A percentile compares a stretch with the other conserved stretches of the same genome.
Evolutionary conservation across 2,329 filamentous ascomycete species (phyloP).

Genomic region (Sporothrix phasma): DNA sequence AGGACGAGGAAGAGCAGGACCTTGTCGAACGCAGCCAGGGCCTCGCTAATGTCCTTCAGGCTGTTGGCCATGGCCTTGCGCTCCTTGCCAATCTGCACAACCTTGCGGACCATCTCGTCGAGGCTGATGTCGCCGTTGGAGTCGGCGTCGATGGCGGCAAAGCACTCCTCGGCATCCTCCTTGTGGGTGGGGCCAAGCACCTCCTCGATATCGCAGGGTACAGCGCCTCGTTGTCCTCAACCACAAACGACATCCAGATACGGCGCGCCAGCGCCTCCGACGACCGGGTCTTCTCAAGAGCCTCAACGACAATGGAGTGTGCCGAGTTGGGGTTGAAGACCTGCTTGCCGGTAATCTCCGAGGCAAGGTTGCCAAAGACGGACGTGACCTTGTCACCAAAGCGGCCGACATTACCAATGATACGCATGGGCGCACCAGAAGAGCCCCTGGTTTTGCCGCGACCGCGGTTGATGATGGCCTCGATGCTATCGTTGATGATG

Average conservation of each 20-base stretch:
- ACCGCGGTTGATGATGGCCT: slow-evolving; percentile 39
- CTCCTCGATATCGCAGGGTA: slow-evolving; percentile 69
- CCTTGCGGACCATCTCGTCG: slow-evolving; percentile 86
- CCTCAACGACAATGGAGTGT: slow-evolving; percentile 81
- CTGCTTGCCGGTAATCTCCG: slow-evolving; percentile 90
- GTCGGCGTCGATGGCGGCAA: slow-evolving; percentile 71
- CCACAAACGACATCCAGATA: slow-evolving; percentile 96
- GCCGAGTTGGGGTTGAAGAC: slow-evolving; percentile 88
- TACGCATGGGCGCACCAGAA: slow-evolving; percentile 63
- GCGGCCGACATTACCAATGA: slow-evolving; percentile 66
- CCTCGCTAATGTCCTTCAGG: slow-evolving; percentile 96
- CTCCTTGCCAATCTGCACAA: slow-evolving; percentile 74
- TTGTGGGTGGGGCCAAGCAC: slow-evolving; percentile 69
- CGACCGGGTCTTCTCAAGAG: slow-evolving; percentile 71
- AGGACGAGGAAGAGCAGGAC: slow-evolving; percentile 74
- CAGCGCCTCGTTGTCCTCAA: slow-evolving; percentile 75
- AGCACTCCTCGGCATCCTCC: slow-evolving; percentile 76
- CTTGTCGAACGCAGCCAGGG: slow-evolving; percentile 81
- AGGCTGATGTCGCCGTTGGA: slow-evolving; percentile 89
- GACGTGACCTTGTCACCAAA: slow-evolving; percentile 90
- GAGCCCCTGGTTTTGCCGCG: slow-evolving; percentile 28
- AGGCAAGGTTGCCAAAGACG: slow-evolving; percentile 84
- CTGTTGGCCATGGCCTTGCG: slow-evolving; percentile 82
- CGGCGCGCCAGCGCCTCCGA: slow-evolving; percentile 89
- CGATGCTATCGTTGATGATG: slow-evolving; percentile 75